A percentile compares a stretch with the other conserved stretches of the same genome.
phyloP scores from a whole-genome alignment of 2,329 filamentous ascomycete genomes.

The Aciculosporium take region DNA sequence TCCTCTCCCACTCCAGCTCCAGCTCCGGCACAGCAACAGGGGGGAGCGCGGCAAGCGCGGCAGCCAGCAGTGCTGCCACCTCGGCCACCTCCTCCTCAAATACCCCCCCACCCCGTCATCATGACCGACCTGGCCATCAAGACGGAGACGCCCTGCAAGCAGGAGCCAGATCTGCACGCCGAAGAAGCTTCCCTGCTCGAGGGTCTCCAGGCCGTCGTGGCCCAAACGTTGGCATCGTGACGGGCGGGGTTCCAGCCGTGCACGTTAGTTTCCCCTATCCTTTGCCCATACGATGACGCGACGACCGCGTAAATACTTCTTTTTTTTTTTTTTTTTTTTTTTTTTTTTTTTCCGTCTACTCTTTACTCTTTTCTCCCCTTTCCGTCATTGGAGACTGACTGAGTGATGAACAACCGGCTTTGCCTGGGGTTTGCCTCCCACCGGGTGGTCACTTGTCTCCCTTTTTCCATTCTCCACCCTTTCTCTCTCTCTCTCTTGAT shows the following conservation, averaged over 20 bases:
- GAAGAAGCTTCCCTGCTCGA: conserved; percentile 21
- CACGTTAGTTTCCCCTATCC: too few relatives aligned
- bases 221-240: conserved; percentile 13
- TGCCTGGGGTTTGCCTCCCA: too few relatives aligned
- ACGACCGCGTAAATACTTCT: not conserved
- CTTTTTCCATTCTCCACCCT: too few relatives aligned
- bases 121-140: conserved; percentile 13
- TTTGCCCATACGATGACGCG: too few relatives aligned
- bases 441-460: too few relatives aligned
- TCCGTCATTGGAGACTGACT: too few relatives aligned
- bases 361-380: not conserved
- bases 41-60: not conserved
- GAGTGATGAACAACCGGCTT: too few relatives aligned
- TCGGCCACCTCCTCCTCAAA: conserved; percentile 3
- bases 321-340: not conserved
- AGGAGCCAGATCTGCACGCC: conserved; percentile 17
- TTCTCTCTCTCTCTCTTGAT: too few relatives aligned
- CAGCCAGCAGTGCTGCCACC: not conserved
- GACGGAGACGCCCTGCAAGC: conserved; percentile 10
- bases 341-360: not conserved
- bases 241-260: too few relatives aligned
- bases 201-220: conserved; percentile 21
- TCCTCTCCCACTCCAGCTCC: not conserved
- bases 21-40: not conserved
- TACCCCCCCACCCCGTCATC: too few relatives aligned